Base-by-base conservation (phyloP, 2,329 filamentous ascomycete species). In the Phialophora chinensis region DNA sequence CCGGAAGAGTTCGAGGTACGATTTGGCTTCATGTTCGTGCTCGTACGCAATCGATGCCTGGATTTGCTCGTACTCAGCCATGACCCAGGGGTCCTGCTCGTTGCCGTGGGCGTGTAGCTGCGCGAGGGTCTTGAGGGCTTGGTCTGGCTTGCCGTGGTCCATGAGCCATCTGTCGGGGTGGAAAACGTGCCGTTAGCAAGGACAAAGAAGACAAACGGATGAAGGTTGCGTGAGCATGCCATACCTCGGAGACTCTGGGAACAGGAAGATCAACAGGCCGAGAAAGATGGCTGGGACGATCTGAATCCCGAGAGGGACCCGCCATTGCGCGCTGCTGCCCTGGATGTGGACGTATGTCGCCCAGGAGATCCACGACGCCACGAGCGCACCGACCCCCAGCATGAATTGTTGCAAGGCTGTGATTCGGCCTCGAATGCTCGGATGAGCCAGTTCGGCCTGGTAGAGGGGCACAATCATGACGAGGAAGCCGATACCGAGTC, bases 321-420 rank as follows among this genome's bases (percentile, higher is more conserved):
- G 83, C 88, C 88, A 88, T 74, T 88, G 86, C 11, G 80, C 81
- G 71, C 79, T 76, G 72, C 84, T 80, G 59, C 73, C 77, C 1
- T 77, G 73, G 66, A 87, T 85, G 17, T 82, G 81, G 49, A 83
- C 79, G 69, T 86, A 86, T 3, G 82, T 83, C 53, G 88, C 91
- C 68, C 88, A 94, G 0, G 87, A 88, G 56, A 91, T 87, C 90
- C 91, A 93, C 0, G 87, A 84, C 0, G 91, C 91, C 17, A 88
- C 79, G 1, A 95, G 84, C 17, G 90, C 82, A 64, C 91, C 91
- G 31, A 94, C 85, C 0, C 91, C 91, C 60, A 94, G 77, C 90
- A 93, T 93, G 74, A 93, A 93, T 73, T 93, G 91, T 76, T 93
- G 91, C 3, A 94, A 81, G 33, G 87, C 86, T 0, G 90, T 93